phyloP scores from a whole-genome alignment of 1,284 basidiomycete species.

The Tylopilus sp. region DNA sequence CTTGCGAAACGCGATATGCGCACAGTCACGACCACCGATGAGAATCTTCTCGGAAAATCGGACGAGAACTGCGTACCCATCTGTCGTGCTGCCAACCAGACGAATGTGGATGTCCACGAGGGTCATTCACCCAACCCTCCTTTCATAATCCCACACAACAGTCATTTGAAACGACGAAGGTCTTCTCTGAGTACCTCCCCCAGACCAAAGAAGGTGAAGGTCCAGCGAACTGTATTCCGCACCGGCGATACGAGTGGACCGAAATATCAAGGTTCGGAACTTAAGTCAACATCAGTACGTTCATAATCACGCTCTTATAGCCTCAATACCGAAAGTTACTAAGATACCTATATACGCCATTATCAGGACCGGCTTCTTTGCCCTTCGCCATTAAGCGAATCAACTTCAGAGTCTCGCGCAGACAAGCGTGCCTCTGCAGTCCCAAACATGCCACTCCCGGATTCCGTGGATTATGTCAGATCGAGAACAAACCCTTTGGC shows the following conservation, averaged over 20 bases:
- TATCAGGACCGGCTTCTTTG: slow-evolving; percentile 20
- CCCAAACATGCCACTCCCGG: too few species aligned
- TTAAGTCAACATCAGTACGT: slow-evolving; percentile 20
- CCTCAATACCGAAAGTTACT: neutral
- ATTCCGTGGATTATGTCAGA: too few species aligned
- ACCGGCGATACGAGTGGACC: slow-evolving; percentile 6
- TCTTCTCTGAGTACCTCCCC: slow-evolving; percentile 9
- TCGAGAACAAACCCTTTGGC: too few species aligned
- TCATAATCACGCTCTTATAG: neutral
- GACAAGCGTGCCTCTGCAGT: too few species aligned
- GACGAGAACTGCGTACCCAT: neutral
- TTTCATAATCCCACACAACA: neutral
- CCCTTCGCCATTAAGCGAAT: slow-evolving; percentile 16
- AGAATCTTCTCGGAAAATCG: neutral
- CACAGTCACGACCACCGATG: neutral
- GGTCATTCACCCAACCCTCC: neutral
- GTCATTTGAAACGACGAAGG: slow-evolving; percentile 30
- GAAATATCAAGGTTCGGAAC: slow-evolving; percentile 27
- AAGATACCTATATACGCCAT: slow-evolving; percentile 15
- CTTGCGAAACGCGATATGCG: slow-evolving; percentile 23
- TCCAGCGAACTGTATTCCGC: slow-evolving; percentile 12
- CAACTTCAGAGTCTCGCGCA: too few species aligned
- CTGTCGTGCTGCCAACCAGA: too few species aligned
- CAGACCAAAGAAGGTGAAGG: slow-evolving; percentile 33
- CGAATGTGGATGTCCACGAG: too few species aligned